Base-by-base conservation (phyloP, 371 early-diverging fungal genomes). In the Mucor lusitanicus region DNA sequence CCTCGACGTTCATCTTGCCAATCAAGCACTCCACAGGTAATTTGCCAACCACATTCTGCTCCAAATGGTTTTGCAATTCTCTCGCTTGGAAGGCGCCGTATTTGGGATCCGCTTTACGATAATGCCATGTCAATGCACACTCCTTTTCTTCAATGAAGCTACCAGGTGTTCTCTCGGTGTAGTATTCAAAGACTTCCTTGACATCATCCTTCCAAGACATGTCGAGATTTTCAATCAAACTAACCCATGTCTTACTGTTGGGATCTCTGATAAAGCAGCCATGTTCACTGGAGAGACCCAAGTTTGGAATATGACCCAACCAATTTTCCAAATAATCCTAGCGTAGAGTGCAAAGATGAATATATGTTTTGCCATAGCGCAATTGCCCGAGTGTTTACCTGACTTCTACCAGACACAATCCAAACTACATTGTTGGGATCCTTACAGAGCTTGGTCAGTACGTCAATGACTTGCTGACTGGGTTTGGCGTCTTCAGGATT, bases 1-100 rank as follows among this genome's bases (percentile, higher is more conserved):
- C 95, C 72, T 97, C 98, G 2, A 97, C 83, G 58, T 92, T 95
- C 86, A 95, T 97, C 75, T 96, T 97, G 40, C 97, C 96, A 6
- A 92, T 82, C 64, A 97, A 71, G 33, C 95, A 90, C 75, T 97
- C 97, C 11, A 97, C 92, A 2, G 96, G 95, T 9, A 92, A 80
- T 80, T 94, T 95, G 13, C 73, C 73, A 13, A 93, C 78, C 6
- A 95, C 79, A n/a, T 91, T 88, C 64, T 90, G 85, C 69, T 94
- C 92, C 15, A 95, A 70, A 77, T 94, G 94, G 70, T 91, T 93
- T 71, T 92, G 92, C 69, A 93, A 91, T 71, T 95, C 95, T 65
- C 91, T 92, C 11, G 94, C 92, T 77, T 95, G 94, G 76, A 87
- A 87, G 1, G 77, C 80, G 6, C 87, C 80, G 69, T 70, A 42